Evolutionary conservation across 2,329 filamentous ascomycete species (phyloP).

Genomic region (Scorias spongiosa): DNA sequence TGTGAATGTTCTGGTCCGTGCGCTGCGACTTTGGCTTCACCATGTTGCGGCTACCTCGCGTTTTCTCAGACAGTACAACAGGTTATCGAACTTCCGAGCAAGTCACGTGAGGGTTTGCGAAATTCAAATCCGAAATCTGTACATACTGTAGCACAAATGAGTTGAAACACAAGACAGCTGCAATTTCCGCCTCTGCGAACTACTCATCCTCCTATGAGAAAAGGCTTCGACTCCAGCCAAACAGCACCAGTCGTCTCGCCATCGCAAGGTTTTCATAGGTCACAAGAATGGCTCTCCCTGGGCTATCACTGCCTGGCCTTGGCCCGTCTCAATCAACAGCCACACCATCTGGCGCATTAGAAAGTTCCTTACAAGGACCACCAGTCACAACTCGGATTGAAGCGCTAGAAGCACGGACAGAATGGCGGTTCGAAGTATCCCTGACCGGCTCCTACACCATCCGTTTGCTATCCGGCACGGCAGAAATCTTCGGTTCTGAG

Average conservation of each 20-base stretch:
- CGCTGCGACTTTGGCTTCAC: background rate
- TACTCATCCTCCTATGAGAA: no score
- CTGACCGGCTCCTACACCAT: slow-evolving; percentile 22
- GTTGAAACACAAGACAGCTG: no score
- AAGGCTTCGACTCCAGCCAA: no score
- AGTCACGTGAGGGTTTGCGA: no score
- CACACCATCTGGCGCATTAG: slow-evolving; percentile 6
- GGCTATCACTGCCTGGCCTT: slow-evolving; percentile 28
- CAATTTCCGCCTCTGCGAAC: no score
- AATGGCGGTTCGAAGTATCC: slow-evolving; percentile 27
- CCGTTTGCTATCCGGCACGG: slow-evolving; percentile 62
- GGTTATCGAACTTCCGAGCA: no score
- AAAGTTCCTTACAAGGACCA: background rate
- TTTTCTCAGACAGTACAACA: no score
- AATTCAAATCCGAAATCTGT: no score
- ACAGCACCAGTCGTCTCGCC: no score
- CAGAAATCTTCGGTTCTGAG: slow-evolving; percentile 91
- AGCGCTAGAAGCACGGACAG: slow-evolving; percentile 29
- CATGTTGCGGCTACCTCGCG: background rate
- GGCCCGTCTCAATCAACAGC: slow-evolving; percentile 10
- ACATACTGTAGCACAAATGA: no score
- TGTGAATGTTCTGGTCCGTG: background rate
- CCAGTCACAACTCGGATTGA: slow-evolving; percentile 18
- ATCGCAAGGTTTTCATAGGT: no score
- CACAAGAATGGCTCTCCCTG: slow-evolving; percentile 25